These are phyloP conservation scores for Cordyceps javanica DNA, from an alignment of 2,329 filamentous ascomycete species.

Conservation along the genomic window DNA sequence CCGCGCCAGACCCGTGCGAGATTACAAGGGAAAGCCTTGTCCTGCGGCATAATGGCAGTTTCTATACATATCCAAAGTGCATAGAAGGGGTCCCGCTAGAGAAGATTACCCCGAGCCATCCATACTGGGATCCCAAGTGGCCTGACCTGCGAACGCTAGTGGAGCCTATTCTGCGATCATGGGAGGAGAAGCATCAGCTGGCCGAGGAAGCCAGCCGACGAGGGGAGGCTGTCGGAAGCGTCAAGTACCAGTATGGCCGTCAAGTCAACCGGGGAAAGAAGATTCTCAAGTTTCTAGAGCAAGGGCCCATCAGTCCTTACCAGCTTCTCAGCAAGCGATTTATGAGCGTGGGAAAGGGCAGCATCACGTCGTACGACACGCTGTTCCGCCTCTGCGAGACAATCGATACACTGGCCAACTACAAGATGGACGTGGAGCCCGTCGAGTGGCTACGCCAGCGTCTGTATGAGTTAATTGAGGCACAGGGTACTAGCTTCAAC, in stretches of 20 bases:
- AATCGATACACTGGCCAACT: conserved; percentile 47
- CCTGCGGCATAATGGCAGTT: conserved; percentile 41
- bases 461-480: conserved; percentile 41
- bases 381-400: conserved; percentile 50
- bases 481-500: conserved; percentile 42
- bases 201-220: conserved; percentile 27
- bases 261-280: conserved; percentile 50
- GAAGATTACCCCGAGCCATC: conserved; percentile 23
- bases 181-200: conserved; percentile 40
- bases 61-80: conserved; percentile 41
- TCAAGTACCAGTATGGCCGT: conserved; percentile 47
- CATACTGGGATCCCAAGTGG: conserved; percentile 53
- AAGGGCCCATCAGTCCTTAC: conserved; percentile 48
- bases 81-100: conserved; percentile 8
- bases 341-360: conserved; percentile 34
- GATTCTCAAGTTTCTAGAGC: conserved; percentile 46
- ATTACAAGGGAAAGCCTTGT: conserved; percentile 41
- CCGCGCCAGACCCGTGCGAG: conserved; percentile 18
- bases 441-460: conserved; percentile 53
- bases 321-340: conserved; percentile 49
- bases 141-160: conserved; percentile 38
- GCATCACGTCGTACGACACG: conserved; percentile 48
- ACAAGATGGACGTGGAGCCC: conserved; percentile 45
- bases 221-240: conserved; percentile 30
- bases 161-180: conserved; percentile 37